These are phyloP conservation scores for Cercospora nicotianae DNA, from an alignment of 2,329 filamentous ascomycete genomes.

Conservation along the genomic window DNA sequence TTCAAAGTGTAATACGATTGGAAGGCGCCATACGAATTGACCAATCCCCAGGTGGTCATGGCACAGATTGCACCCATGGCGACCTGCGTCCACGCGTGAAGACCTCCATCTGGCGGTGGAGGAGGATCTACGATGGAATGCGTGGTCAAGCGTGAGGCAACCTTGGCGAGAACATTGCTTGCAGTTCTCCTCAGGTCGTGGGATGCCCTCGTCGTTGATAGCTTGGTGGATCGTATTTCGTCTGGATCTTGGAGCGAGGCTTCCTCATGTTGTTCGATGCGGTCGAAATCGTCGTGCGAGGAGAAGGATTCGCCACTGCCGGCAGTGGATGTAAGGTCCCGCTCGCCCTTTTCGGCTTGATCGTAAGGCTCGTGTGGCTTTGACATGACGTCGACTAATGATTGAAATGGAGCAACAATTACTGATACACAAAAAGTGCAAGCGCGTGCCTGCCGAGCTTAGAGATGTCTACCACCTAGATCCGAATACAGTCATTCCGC, in stretches of 20 bases:
- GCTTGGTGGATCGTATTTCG: conserved; percentile 17
- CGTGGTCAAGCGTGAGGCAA: conserved; percentile 42
- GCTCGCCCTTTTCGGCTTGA: background rate
- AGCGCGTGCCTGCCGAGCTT: background rate
- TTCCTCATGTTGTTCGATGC: conserved; percentile 24
- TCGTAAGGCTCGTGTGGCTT: background rate
- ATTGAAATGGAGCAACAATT: background rate
- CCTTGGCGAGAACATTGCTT: conserved; percentile 36
- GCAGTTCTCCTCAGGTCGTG: conserved; percentile 31
- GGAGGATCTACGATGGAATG: conserved; percentile 36
- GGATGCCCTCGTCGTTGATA: conserved; percentile 15
- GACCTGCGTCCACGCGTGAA: conserved; percentile 41
- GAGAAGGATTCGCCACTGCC: conserved; percentile 24
- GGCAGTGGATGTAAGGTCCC: background rate
- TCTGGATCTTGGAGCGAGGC: conserved; percentile 21
- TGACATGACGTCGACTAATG: background rate
- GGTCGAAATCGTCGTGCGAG: conserved; percentile 24
- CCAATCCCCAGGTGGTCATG: conserved; percentile 38
- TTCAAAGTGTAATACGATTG: conserved; percentile 44
- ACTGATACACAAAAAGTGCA: background rate
- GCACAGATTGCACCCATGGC: conserved; percentile 39
- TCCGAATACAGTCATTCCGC: background rate
- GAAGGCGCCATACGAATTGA: conserved; percentile 46
- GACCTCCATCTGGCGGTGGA: conserved; percentile 48
- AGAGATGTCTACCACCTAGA: background rate